Evolutionary conservation across 1,284 basidiomycete species (phyloP).

Genomic region (Wolfiporia cocos): DNA sequence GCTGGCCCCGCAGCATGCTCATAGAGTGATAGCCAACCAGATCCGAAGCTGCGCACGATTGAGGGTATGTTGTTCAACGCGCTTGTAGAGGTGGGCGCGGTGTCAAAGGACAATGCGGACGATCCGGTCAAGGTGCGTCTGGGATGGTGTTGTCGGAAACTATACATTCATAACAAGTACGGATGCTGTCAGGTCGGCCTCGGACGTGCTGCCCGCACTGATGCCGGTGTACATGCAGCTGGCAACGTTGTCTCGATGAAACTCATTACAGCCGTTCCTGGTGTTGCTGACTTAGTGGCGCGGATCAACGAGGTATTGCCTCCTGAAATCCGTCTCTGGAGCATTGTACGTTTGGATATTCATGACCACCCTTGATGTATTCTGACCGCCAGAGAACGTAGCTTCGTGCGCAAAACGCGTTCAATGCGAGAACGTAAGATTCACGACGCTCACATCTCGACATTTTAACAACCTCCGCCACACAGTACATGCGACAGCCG

Average conservation of each 20-base stretch:
- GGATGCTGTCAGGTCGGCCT: conserved; percentile 82
- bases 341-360: conserved; percentile 47
- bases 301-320: conserved; percentile 87
- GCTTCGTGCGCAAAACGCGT: conserved; percentile 84
- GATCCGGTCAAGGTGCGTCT: conserved; percentile 78
- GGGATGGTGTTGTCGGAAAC: neutral
- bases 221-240: conserved; percentile 96
- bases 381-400: conserved; percentile 17
- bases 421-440: conserved; percentile 83
- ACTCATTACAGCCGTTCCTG: conserved; percentile 76
- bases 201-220: conserved; percentile 89
- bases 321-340: conserved; percentile 90
- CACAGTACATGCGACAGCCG: conserved; percentile 84
- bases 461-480: no score
- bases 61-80: conserved; percentile 90
- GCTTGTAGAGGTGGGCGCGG: conserved; percentile 84
- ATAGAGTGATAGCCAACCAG: conserved; percentile 40
- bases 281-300: conserved; percentile 64
- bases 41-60: conserved; percentile 68
- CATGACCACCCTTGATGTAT: neutral
- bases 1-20: conserved; percentile 1
- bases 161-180: no score
- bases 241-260: conserved; percentile 93
- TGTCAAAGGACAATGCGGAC: conserved; percentile 89
- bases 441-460: no score